Conservation (phyloP, 805 yeast species). For the Yarrowia sp. region DNA sequence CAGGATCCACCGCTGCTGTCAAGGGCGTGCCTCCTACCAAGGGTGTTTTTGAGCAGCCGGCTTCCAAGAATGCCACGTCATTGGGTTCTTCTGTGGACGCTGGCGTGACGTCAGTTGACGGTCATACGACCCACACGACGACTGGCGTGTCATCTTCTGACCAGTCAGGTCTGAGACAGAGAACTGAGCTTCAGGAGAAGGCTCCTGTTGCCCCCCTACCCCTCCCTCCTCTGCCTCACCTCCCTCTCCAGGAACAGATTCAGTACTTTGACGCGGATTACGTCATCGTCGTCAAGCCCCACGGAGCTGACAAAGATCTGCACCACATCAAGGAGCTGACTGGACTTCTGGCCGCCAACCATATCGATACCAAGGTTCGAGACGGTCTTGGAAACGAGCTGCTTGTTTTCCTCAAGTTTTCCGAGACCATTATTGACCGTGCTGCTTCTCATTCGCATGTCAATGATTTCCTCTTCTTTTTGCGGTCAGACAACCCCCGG, state of each 20-base stretch:
- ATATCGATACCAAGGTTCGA: constrained; percentile 9
- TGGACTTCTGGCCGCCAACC: neutral
- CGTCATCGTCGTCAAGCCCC: constrained; percentile 16
- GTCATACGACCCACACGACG: no score
- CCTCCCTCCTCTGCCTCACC: constrained; percentile 8
- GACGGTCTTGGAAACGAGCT: constrained; percentile 4
- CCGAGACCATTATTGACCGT: neutral
- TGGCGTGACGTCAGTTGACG: no score
- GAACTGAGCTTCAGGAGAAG: neutral
- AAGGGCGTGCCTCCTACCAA: constrained; percentile 3
- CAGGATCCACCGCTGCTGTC: neutral
- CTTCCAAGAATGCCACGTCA: neutral
- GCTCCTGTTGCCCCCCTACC: neutral
- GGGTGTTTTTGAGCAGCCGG: neutral
- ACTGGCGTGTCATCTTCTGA: neutral
- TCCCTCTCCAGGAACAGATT: neutral
- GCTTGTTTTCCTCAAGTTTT: constrained; percentile 22
- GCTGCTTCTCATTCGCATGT: constrained; percentile 1
- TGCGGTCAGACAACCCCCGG: neutral
- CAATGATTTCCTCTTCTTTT: constrained; percentile 9
- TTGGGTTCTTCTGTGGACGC: constrained; percentile 16
- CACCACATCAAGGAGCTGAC: constrained; percentile 1
- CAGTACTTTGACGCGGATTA: constrained; percentile 20
- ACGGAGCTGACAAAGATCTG: neutral
- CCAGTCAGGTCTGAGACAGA: neutral